These are phyloP conservation scores for Kazachstania kunashirensis DNA, from an alignment of 805 yeast genomes.

Conservation along the genomic window DNA sequence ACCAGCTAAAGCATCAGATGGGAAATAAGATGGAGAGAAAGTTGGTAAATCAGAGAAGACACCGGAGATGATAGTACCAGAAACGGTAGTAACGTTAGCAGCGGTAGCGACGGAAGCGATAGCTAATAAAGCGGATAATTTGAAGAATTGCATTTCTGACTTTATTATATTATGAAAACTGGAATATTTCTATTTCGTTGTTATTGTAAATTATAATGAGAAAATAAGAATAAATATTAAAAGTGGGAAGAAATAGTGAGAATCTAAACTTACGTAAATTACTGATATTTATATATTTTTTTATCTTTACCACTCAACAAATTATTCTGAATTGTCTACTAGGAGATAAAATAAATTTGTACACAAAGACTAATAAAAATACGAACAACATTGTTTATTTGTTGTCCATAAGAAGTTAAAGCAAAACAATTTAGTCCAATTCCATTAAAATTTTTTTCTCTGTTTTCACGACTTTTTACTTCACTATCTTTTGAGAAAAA, in stretches of 20 bases:
- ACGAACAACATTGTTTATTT: too few species aligned
- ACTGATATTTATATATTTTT: not conserved
- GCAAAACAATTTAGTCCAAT: not conserved
- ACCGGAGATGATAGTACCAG: slow-evolving; percentile 3
- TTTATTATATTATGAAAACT: not conserved
- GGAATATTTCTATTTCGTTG: slow-evolving; percentile 1
- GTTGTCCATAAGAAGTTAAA: slow-evolving; percentile 1
- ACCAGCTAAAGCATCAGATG: slow-evolving; percentile 2
- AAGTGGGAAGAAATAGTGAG: not conserved
- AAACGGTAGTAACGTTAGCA: slow-evolving; percentile 2
- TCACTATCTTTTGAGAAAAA: too few species aligned
- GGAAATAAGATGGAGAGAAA: slow-evolving; percentile 1
- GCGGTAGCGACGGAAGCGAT: slow-evolving; percentile 4
- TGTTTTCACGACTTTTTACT: too few species aligned
- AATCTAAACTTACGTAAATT: not conserved
- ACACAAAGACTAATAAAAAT: too few species aligned
- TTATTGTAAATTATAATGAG: too few species aligned
- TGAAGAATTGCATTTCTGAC: slow-evolving; percentile 2
- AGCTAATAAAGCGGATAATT: slow-evolving; percentile 3
- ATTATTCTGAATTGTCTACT: too few species aligned
- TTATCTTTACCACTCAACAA: not conserved
- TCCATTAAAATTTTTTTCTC: too few species aligned
- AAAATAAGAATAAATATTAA: not conserved
- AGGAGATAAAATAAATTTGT: too few species aligned
- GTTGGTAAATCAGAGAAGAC: slow-evolving; percentile 2